A percentile compares a stretch with the other conserved stretches of the same genome.
Conservation (phyloP, 495 filamentous ascomycete genomes). For the Gamarada debralockiae region DNA sequence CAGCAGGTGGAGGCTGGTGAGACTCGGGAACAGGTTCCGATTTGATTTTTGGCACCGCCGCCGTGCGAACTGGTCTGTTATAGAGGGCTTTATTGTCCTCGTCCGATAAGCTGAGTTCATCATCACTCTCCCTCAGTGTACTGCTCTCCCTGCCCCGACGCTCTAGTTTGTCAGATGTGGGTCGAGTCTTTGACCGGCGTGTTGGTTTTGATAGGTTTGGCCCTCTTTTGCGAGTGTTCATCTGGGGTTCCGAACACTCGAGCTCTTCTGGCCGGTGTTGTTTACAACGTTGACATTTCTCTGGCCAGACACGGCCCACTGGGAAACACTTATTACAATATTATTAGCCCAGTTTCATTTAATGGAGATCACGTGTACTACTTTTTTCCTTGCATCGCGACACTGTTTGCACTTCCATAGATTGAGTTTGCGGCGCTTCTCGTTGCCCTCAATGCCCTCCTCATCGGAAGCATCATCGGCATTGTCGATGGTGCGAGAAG, state of each 20-base stretch:
- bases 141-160: too few species aligned
- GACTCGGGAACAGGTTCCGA: neutral
- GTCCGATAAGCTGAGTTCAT: neutral
- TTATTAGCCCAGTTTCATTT: neutral
- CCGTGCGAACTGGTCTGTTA: too few species aligned
- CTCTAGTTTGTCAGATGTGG: too few species aligned
- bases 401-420: conserved; percentile 7
- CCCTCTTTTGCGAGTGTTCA: conserved; percentile 4
- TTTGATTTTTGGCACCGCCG: neutral
- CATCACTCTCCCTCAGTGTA: neutral
- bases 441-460: conserved; percentile 24
- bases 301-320: neutral
- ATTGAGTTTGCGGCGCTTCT: conserved; percentile 7
- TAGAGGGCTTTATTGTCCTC: too few species aligned
- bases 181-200: too few species aligned
- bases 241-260: conserved; percentile 1
- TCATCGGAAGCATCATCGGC: conserved; percentile 27
- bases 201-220: neutral
- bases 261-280: conserved; percentile 1
- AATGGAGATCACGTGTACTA: neutral
- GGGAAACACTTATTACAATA: neutral
- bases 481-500: too few species aligned
- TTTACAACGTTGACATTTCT: neutral
- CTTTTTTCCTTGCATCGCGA: conserved; percentile 5
- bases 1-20: neutral